A percentile compares a stretch with the other conserved stretches of the same genome.
These are phyloP conservation scores for Pseudogymnoascus sp. DNA, from an alignment of 2,329 filamentous ascomycete genomes.

Conservation along the genomic window DNA sequence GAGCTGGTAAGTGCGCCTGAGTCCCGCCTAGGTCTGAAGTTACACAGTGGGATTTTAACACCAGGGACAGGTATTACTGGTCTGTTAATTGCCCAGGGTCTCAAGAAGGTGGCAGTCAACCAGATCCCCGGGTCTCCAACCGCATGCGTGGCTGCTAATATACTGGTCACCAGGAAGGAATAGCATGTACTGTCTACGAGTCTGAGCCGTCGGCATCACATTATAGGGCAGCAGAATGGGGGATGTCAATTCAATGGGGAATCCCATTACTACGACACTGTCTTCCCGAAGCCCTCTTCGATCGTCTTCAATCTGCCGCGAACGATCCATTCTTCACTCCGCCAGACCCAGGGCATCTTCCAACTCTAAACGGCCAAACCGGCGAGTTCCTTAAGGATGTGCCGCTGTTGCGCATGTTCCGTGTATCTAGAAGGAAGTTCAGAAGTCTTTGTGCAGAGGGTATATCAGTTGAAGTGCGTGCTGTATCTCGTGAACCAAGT, in stretches of 20 bases:
- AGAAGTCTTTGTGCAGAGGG: slow-evolving; percentile 16
- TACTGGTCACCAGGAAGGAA: neutral
- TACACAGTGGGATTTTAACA: slow-evolving; percentile 7
- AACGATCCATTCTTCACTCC: neutral
- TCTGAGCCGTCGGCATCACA: neutral
- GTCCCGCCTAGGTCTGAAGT: neutral
- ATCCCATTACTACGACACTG: slow-evolving; percentile 10
- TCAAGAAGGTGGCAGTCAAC: slow-evolving; percentile 30
- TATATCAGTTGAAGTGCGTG: neutral
- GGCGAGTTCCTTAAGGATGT: slow-evolving; percentile 10
- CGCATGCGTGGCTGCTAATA: neutral
- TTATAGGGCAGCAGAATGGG: slow-evolving; percentile 14
- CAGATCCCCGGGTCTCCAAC: neutral
- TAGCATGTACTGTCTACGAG: slow-evolving; percentile 15
- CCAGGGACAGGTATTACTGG: slow-evolving; percentile 32
- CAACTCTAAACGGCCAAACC: slow-evolving; percentile 5
- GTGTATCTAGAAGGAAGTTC: slow-evolving; percentile 13
- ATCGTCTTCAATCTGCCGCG: neutral
- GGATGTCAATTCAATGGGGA: slow-evolving; percentile 13
- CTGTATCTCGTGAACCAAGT: neutral
- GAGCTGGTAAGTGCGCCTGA: slow-evolving; percentile 14
- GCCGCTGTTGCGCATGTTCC: slow-evolving; percentile 9
- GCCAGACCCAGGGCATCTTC: neutral
- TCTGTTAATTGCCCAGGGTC: slow-evolving; percentile 34
- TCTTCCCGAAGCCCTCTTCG: neutral